Evolutionary conservation across 1,284 basidiomycete species (phyloP).

Genomic region (Cryptococcus sp.): DNA sequence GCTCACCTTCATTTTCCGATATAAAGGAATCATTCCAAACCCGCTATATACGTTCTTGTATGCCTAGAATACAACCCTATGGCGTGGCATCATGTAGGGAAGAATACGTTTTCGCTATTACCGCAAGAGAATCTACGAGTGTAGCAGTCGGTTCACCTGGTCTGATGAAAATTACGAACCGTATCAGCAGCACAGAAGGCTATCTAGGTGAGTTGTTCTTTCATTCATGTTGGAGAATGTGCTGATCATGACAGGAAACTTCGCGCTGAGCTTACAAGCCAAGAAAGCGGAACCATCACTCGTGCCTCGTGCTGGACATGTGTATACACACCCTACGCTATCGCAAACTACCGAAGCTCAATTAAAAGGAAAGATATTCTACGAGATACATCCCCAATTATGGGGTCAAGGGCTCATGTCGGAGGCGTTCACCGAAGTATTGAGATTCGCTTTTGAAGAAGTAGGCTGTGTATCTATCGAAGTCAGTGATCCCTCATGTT

Average conservation of each 20-base stretch:
- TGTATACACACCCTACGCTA: conserved; percentile 27
- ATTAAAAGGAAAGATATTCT: conserved; percentile 37
- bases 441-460: conserved; percentile 44
- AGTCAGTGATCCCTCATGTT: conserved; percentile 12
- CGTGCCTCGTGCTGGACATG: conserved; percentile 12
- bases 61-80: conserved; percentile 10
- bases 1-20: conserved; percentile 21
- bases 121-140: conserved; percentile 20
- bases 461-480: conserved; percentile 28
- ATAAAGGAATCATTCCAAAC: conserved; percentile 36
- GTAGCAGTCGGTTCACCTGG: conserved; percentile 19
- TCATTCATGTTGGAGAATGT: background rate
- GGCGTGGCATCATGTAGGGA: conserved; percentile 11
- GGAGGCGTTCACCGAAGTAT: conserved; percentile 43
- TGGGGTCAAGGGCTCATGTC: conserved; percentile 43
- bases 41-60: conserved; percentile 31
- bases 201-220: conserved; percentile 32
- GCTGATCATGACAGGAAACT: conserved; percentile 32
- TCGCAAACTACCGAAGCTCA: conserved; percentile 11
- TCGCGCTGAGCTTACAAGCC: conserved; percentile 27
- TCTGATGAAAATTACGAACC: conserved; percentile 21
- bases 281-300: conserved; percentile 4
- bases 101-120: conserved; percentile 43
- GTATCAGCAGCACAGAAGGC: conserved; percentile 30
- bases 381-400: conserved; percentile 45